These are phyloP conservation scores for Aureobasidium vineae DNA, from an alignment of 2,329 filamentous ascomycete species.

Conservation along the genomic window DNA sequence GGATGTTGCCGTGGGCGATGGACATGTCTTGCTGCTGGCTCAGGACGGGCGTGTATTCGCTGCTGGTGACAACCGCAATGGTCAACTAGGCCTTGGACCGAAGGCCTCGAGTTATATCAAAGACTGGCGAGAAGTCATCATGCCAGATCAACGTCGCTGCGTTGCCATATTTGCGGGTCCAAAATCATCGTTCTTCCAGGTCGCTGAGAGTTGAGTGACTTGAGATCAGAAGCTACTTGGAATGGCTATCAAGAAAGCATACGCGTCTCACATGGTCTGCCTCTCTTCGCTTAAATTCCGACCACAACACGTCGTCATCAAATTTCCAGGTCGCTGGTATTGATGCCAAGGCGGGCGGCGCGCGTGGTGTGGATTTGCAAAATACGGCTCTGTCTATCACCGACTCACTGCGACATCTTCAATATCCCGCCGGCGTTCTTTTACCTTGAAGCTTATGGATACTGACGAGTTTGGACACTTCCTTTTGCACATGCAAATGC, in stretches of 20 bases:
- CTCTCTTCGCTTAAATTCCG: not conserved
- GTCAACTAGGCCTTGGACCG: constrained; percentile 54
- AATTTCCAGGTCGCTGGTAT: not conserved
- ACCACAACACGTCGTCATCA: not conserved
- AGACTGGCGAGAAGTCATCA: constrained; percentile 33
- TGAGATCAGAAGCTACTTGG: not conserved
- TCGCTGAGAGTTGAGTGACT: not conserved
- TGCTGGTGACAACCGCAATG: constrained; percentile 57
- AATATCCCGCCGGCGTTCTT: not conserved
- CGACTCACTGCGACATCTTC: not conserved
- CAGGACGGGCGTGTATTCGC: constrained; percentile 53
- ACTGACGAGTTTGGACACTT: not conserved
- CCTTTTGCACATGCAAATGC: not conserved
- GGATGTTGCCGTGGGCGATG: constrained; percentile 59
- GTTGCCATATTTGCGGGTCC: constrained; percentile 17
- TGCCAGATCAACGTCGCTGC: not conserved
- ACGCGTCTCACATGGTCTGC: not conserved
- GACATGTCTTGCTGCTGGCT: constrained; percentile 59
- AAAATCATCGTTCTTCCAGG: constrained; percentile 15
- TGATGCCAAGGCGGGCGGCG: not conserved
- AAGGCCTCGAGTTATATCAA: constrained; percentile 29
- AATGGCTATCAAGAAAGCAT: not conserved
- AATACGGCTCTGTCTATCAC: not conserved
- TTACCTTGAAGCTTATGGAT: not conserved
- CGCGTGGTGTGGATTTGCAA: not conserved